Conservation (phyloP, 805 yeast genomes). For the Candida piceae region DNA sequence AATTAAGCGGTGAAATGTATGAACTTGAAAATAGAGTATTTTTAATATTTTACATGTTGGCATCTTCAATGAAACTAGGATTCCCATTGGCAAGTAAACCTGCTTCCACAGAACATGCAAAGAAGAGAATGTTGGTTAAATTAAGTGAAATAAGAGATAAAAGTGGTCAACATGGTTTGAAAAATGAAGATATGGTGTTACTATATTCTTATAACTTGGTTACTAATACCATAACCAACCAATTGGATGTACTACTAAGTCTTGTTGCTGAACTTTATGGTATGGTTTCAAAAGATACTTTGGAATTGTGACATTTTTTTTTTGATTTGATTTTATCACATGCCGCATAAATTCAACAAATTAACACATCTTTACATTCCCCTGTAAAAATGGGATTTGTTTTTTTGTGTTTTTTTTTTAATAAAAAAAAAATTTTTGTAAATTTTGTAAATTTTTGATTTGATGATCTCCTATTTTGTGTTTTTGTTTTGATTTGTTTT, state of each 20-base stretch:
- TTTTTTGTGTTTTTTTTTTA: too few relatives aligned
- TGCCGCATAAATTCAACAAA: too few relatives aligned
- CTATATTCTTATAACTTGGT: slow-evolving; percentile 73
- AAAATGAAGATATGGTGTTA: slow-evolving; percentile 70
- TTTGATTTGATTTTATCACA: too few relatives aligned
- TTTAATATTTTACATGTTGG: slow-evolving; percentile 69
- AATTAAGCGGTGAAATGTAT: slow-evolving; percentile 50
- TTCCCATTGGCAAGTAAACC: slow-evolving; percentile 75
- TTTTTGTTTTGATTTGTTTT: too few relatives aligned
- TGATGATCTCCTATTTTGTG: too few relatives aligned
- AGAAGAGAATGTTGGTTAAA: slow-evolving; percentile 62
- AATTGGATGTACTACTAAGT: slow-evolving; percentile 52
- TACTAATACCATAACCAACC: slow-evolving; percentile 60
- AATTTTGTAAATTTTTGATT: too few relatives aligned
- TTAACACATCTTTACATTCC: too few relatives aligned
- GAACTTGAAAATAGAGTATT: slow-evolving; percentile 73
- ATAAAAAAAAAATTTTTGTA: too few relatives aligned
- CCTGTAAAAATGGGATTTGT: too few relatives aligned
- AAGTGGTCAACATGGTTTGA: slow-evolving; percentile 20
- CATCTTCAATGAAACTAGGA: slow-evolving; percentile 70
- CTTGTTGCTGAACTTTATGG: slow-evolving; percentile 60
- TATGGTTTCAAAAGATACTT: slow-evolving; percentile 55
- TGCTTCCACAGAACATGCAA: slow-evolving; percentile 72
- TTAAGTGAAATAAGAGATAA: slow-evolving; percentile 51
- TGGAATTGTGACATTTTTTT: slow-evolving; percentile 47